A percentile compares a stretch with the other conserved stretches of the same genome.
phyloP scores from a whole-genome alignment of 1,139 yeast genomes.

The Kodamaea derodonti region DNA sequence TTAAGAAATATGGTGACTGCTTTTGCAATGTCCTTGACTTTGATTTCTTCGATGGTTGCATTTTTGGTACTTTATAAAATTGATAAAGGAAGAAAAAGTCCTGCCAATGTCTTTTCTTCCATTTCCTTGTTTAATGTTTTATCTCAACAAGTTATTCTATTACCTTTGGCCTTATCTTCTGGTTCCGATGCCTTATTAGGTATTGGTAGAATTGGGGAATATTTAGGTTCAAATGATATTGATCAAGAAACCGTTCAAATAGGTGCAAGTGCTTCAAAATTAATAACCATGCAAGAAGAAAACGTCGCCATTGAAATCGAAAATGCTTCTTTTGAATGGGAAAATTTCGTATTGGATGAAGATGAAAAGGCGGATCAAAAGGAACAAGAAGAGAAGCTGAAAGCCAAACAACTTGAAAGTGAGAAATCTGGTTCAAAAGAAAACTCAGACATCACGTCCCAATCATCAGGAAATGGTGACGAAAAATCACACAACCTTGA shows the following conservation, averaged over 20 bases:
- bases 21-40: slow-evolving; percentile 56
- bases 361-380: slow-evolving; percentile 13
- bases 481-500: background rate
- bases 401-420: background rate
- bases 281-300: slow-evolving; percentile 13
- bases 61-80: slow-evolving; percentile 66
- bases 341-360: slow-evolving; percentile 29
- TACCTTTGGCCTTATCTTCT: slow-evolving; percentile 69
- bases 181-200: slow-evolving; percentile 69
- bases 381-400: slow-evolving; percentile 8
- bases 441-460: background rate
- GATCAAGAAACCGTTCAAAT: slow-evolving; percentile 15
- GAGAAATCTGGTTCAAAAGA: slow-evolving; percentile 1
- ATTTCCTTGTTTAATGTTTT: slow-evolving; percentile 67
- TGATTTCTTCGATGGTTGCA: slow-evolving; percentile 66
- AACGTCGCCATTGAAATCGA: slow-evolving; percentile 12
- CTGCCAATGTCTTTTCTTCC: slow-evolving; percentile 79
- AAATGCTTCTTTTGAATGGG: slow-evolving; percentile 62
- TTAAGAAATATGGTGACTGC: slow-evolving; percentile 59
- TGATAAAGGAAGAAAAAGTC: slow-evolving; percentile 37
- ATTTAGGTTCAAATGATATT: slow-evolving; percentile 33
- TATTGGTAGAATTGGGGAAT: slow-evolving; percentile 54
- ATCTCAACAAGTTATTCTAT: slow-evolving; percentile 49
- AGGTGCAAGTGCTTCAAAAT: slow-evolving; percentile 15
- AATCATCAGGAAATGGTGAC: slow-evolving; percentile 1